phyloP scores from a whole-genome alignment of 257 asterid genomes.

The Salvia rosmarinus region DNA sequence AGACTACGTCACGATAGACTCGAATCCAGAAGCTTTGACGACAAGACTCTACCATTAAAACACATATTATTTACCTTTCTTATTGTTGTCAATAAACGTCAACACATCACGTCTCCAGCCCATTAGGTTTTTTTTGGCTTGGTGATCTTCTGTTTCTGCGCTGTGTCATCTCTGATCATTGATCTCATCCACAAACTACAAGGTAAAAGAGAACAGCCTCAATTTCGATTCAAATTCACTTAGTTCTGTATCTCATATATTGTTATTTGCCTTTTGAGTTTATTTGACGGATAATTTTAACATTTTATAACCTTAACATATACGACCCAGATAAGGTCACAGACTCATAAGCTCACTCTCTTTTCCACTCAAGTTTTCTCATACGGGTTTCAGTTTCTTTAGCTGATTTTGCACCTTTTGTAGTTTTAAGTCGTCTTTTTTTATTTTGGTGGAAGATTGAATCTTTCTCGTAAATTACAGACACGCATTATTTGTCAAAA shows the following conservation, averaged over 20 bases:
- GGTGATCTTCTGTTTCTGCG: conserved; percentile 21
- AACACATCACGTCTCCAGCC: neutral
- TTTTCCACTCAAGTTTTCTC: conserved; percentile 16
- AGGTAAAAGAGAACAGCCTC: conserved; percentile 25
- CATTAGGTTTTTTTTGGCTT: conserved; percentile 20
- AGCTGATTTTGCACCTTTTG: conserved; percentile 15
- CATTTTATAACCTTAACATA: conserved; percentile 20
- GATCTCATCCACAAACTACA: conserved; percentile 6
- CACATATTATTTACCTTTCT: too few species aligned
- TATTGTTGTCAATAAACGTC: conserved; percentile 11
- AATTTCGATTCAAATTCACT: conserved; percentile 18
- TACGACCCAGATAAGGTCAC: neutral
- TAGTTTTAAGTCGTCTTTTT: conserved; percentile 21
- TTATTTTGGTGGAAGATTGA: conserved; percentile 28
- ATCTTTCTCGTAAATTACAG: neutral
- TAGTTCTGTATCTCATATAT: conserved; percentile 6
- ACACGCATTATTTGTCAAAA: neutral
- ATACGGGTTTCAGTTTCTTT: conserved; percentile 4
- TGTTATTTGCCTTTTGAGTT: conserved; percentile 20
- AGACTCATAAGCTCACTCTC: conserved; percentile 25
- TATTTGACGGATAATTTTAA: conserved; percentile 32
- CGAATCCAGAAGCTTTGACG: too few species aligned
- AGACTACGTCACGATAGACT: too few species aligned
- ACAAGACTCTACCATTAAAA: too few species aligned
- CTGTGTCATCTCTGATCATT: conserved; percentile 20